Evolutionary conservation across 768 basidiomycete species (phyloP), one percentile per base, ranked within the genome.

Genomic region (Mycena olivaceomarginata): DNA sequence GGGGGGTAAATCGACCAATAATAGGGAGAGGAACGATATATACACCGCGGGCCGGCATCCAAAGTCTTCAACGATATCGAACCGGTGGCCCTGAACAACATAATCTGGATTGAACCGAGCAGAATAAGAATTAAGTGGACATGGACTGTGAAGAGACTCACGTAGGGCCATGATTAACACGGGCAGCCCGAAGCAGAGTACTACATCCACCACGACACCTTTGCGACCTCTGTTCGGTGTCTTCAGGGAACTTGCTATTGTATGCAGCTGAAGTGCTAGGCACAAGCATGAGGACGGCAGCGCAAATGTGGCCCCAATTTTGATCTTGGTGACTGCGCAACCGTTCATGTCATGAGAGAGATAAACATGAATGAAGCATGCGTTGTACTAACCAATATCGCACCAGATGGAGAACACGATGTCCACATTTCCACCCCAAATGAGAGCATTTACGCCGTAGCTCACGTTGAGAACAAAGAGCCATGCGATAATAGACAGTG

Each of bases 1-100:
- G 1, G 70, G 56, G 1, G 75, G 75, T 4, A 70, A 25, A 31
- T 72, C 63, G 43, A 76, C 43, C 11, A 76, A 20, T 12, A 76
- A 57, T 4, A 76, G 20, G 37, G 75, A 76, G 11, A 43, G 45
- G 2, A 71, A 1, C 2, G 76, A 77, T 39, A 72, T 43, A 39
- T 77, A 77, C 0, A 77, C 39, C 43, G 71, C 48, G 15, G 76
- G 76, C 22, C 70, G 65, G 79, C 93, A 94, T 0, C 94, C 94
- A 60, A 90, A 84, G 72, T 92, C 89, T 82, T 91, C 86, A 25
- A 88, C 83, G 73, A 95, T 88, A 81, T 92, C 89, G 85, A 92
- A 95, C 70, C 94, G 89, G 82, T 91, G 90, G 71, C 91, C 91
- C 81, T 94, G 92, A 39, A 89, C 88, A 65, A 93, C 80, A 70